Conservation (phyloP, 139 green algal species). For the Pleodorina starrii region DNA sequence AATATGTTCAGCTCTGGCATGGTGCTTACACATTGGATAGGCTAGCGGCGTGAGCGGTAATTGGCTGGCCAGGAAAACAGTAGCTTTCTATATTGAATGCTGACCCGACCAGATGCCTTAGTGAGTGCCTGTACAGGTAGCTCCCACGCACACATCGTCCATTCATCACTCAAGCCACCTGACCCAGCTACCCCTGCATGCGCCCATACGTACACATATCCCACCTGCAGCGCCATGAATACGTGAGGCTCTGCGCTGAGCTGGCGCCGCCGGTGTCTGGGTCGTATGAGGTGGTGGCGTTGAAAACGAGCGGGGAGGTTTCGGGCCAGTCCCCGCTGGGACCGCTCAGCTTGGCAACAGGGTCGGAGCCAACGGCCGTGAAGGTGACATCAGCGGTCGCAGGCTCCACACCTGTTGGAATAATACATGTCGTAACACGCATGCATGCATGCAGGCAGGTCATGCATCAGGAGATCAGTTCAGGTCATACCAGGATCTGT, state of each 20-base stretch:
- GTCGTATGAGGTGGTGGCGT: background rate
- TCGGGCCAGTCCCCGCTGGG: background rate
- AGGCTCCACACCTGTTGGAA: background rate
- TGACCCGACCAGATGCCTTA: too few relatives aligned
- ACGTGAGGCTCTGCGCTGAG: background rate
- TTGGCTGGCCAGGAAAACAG: too few relatives aligned
- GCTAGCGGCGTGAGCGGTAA: too few relatives aligned
- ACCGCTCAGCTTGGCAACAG: background rate
- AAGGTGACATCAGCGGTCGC: background rate
- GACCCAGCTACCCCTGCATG: background rate
- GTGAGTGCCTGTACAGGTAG: too few relatives aligned
- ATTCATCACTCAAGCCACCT: background rate
- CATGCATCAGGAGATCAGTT: too few relatives aligned
- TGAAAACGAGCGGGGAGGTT: background rate
- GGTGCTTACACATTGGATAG: too few relatives aligned
- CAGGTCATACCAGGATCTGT: too few relatives aligned
- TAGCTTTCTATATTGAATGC: too few relatives aligned
- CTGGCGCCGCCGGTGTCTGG: background rate
- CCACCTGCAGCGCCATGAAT: background rate
- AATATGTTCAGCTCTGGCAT: too few relatives aligned
- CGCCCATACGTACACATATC: too few relatives aligned
- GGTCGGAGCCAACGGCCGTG: background rate
- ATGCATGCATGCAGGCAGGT: background rate
- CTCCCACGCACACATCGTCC: too few relatives aligned
- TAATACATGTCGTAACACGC: background rate